Conservation (phyloP, 1,284 basidiomycete species). For the Ceratobasidium sp. region DNA sequence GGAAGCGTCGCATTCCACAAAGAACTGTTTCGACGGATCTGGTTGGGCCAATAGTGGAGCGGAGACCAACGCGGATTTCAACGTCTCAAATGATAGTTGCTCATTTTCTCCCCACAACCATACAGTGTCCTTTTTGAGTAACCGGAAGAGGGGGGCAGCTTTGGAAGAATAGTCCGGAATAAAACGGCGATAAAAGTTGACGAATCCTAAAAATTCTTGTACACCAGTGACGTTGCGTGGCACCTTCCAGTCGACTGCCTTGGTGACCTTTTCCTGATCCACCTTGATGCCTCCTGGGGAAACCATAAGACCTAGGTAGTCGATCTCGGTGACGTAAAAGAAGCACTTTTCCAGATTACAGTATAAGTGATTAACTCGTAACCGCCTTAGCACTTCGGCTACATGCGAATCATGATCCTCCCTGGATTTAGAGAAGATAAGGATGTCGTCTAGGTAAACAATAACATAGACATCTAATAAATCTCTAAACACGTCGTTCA, state of each 20-base stretch:
- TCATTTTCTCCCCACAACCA: background rate
- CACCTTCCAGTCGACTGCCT: conserved; percentile 53
- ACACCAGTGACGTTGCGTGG: conserved; percentile 52
- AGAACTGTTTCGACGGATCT: background rate
- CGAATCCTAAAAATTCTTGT: conserved; percentile 55
- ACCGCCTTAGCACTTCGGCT: conserved; percentile 50
- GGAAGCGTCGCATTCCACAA: conserved; percentile 51
- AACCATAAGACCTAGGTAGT: conserved; percentile 56
- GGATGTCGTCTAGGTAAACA: conserved; percentile 58
- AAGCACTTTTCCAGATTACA: conserved; percentile 53
- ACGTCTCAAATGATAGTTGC: background rate
- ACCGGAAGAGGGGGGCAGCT: background rate
- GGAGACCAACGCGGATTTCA: background rate
- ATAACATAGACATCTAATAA: conserved; percentile 47
- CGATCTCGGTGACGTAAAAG: conserved; percentile 50
- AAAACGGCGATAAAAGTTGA: conserved; percentile 50
- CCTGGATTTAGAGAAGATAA: conserved; percentile 59
- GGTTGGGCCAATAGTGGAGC: background rate
- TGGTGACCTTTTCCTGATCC: conserved; percentile 53
- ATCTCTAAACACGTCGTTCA: conserved; percentile 33
- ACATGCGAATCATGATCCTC: conserved; percentile 56
- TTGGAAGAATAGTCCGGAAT: conserved; percentile 45
- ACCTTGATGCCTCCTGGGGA: conserved; percentile 51
- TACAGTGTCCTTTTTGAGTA: background rate
- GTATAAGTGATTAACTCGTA: conserved; percentile 46